Percentiles rank a stretch among this genome's conserved stretches.
Conservation (phyloP, 768 basidiomycete species). For the Boletus pseudo-olivaceus region DNA sequence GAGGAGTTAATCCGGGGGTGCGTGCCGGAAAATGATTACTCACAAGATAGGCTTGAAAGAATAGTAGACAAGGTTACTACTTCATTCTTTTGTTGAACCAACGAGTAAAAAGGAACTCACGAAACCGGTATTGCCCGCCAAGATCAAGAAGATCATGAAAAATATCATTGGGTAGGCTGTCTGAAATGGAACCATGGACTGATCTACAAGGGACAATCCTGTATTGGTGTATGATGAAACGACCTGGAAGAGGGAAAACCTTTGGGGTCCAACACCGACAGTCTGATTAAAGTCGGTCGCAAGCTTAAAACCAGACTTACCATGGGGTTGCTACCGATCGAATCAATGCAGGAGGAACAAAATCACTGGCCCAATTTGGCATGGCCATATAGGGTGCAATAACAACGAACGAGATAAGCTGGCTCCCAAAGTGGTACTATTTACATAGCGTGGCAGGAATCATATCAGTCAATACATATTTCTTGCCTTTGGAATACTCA, state of each 20-base stretch:
- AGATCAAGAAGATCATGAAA: conserved; percentile 65
- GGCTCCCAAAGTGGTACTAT: conserved; percentile 76
- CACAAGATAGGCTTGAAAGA: conserved; percentile 75
- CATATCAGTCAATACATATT: background rate
- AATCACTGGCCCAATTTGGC: conserved; percentile 54
- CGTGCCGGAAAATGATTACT: conserved; percentile 31
- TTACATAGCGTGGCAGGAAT: background rate
- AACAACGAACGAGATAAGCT: conserved; percentile 65
- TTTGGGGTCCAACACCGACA: conserved; percentile 24
- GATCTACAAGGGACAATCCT: conserved; percentile 82
- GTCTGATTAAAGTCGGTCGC: background rate
- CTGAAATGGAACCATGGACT: conserved; percentile 91
- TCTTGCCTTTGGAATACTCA: conserved; percentile 37
- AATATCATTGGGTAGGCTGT: conserved; percentile 78
- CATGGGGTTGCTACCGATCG: conserved; percentile 59
- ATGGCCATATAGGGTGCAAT: conserved; percentile 78
- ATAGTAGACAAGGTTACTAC: background rate
- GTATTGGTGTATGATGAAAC: conserved; percentile 88
- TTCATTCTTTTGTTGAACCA: background rate
- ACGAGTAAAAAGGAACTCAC: conserved; percentile 49
- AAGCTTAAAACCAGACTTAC: conserved; percentile 36
- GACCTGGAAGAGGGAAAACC: conserved; percentile 84
- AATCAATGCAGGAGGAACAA: conserved; percentile 57
- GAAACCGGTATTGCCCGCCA: conserved; percentile 92
- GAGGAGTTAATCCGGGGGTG: background rate